These are phyloP conservation scores for Triticum turgidum DNA, from an alignment of 176 grass and related monocot species.

Conservation along the genomic window DNA sequence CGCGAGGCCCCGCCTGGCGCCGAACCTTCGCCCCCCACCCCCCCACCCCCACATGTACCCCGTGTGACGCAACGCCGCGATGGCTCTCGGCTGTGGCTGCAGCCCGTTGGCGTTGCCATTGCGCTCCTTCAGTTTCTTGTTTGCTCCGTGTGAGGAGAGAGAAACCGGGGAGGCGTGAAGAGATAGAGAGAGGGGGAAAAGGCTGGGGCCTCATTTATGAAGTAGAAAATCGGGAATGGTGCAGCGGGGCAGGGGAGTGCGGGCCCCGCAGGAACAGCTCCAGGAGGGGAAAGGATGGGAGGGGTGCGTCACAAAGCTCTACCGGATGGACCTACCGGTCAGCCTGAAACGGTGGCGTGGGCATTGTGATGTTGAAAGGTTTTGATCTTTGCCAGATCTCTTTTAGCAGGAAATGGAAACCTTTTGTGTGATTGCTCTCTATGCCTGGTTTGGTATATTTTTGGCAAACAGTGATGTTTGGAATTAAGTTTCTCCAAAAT, in stretches of 20 bases:
- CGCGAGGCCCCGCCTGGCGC: neutral
- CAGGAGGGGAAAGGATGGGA: neutral
- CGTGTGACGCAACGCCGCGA: neutral
- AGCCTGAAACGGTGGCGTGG: neutral
- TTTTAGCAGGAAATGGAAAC: neutral
- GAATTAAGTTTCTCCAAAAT: neutral
- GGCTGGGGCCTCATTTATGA: conserved; percentile 3
- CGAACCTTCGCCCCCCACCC: neutral
- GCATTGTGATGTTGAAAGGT: neutral
- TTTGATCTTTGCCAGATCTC: neutral
- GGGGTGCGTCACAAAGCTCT: conserved; percentile 4
- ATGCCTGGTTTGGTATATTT: neutral
- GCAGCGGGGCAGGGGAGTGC: neutral
- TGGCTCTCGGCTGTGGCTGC: neutral
- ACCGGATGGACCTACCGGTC: neutral
- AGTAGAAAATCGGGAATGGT: conserved; percentile 32
- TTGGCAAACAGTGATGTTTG: neutral
- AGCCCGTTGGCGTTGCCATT: neutral
- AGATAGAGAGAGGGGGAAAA: neutral
- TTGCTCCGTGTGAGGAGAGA: neutral
- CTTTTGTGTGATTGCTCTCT: neutral
- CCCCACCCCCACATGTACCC: neutral
- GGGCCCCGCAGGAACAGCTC: conserved; percentile 15
- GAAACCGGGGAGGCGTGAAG: neutral
- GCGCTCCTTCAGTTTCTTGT: neutral